These are phyloP conservation scores for Pyrus communis DNA, from an alignment of 306 rosid genomes.

Conservation along the genomic window DNA sequence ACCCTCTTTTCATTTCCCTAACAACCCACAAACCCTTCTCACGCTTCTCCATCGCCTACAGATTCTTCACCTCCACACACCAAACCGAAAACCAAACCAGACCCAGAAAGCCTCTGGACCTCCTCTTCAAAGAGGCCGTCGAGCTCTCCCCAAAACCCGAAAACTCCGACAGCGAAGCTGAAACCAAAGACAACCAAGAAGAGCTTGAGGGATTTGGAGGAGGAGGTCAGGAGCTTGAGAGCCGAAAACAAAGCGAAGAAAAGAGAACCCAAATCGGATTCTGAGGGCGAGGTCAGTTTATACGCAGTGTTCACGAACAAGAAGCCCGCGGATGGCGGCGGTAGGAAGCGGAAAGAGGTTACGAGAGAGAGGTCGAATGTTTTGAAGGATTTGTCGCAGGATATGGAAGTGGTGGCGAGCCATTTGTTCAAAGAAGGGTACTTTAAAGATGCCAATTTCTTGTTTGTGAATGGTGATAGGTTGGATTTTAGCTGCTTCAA, in stretches of 20 bases:
- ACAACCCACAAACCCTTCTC: conserved; percentile 3
- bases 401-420: conserved; percentile 42
- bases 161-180: neutral
- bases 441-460: conserved; percentile 51
- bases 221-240: conserved; percentile 20
- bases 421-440: conserved; percentile 50
- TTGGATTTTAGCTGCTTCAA: conserved; percentile 51
- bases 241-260: neutral
- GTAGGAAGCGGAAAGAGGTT: neutral
- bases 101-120: conserved; percentile 27
- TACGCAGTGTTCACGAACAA: conserved; percentile 22
- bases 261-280: conserved; percentile 5
- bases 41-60: conserved; percentile 18
- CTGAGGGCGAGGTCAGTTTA: conserved; percentile 15
- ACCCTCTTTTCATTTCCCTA: conserved; percentile 19
- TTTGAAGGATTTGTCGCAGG: conserved; percentile 43
- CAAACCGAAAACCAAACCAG: conserved; percentile 2
- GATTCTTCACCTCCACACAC: conserved; percentile 15
- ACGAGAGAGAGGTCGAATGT: conserved; percentile 16
- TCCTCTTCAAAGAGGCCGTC: conserved; percentile 37
- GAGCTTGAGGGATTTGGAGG: conserved; percentile 21
- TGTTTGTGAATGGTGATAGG: neutral
- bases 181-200: conserved; percentile 15
- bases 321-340: neutral
- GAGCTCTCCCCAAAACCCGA: conserved; percentile 13